Conservation (phyloP, 2,329 filamentous ascomycete genomes). For the Acarospora socialis region DNA sequence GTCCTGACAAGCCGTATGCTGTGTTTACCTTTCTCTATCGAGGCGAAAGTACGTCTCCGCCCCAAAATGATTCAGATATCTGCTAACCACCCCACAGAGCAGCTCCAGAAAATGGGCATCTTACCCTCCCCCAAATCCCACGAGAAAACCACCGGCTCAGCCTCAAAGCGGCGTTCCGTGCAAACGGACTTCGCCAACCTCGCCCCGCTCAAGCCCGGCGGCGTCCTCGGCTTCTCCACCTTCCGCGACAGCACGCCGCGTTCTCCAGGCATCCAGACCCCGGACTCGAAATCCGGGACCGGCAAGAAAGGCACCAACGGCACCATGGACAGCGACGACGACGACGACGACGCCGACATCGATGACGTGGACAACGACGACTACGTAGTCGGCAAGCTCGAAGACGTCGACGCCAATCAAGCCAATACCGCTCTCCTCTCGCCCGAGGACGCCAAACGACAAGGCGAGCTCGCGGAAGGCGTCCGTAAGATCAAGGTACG, state of each 20-base stretch:
- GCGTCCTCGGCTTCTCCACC: slow-evolving; percentile 76
- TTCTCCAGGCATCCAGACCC: slow-evolving; percentile 25
- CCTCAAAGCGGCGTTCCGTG: slow-evolving; percentile 63
- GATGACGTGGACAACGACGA: slow-evolving; percentile 68
- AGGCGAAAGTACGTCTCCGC: slow-evolving; percentile 61
- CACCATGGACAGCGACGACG: slow-evolving; percentile 41
- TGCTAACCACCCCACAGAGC: slow-evolving; percentile 41
- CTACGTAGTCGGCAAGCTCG: slow-evolving; percentile 53
- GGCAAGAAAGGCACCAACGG: slow-evolving; percentile 44
- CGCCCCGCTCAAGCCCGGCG: slow-evolving; percentile 69
- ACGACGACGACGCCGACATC: slow-evolving; percentile 41
- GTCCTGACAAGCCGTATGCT: slow-evolving; percentile 89
- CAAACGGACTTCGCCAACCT: slow-evolving; percentile 76
- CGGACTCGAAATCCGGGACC: slow-evolving; percentile 42
- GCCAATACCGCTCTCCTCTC: slow-evolving; percentile 38
- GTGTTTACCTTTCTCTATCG: slow-evolving; percentile 97
- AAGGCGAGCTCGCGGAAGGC: slow-evolving; percentile 48
- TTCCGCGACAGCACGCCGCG: slow-evolving; percentile 61
- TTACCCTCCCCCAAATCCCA: slow-evolving; percentile 51
- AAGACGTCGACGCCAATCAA: slow-evolving; percentile 40
- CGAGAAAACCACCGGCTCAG: slow-evolving; percentile 44
- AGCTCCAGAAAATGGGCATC: slow-evolving; percentile 94
- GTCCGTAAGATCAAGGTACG: slow-evolving; percentile 52
- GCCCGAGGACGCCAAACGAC: slow-evolving; percentile 44
- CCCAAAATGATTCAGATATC: slow-evolving; percentile 7